Evolutionary conservation across 495 filamentous ascomycete genomes (phyloP).

Genomic region (Evansstolkia leycettana): DNA sequence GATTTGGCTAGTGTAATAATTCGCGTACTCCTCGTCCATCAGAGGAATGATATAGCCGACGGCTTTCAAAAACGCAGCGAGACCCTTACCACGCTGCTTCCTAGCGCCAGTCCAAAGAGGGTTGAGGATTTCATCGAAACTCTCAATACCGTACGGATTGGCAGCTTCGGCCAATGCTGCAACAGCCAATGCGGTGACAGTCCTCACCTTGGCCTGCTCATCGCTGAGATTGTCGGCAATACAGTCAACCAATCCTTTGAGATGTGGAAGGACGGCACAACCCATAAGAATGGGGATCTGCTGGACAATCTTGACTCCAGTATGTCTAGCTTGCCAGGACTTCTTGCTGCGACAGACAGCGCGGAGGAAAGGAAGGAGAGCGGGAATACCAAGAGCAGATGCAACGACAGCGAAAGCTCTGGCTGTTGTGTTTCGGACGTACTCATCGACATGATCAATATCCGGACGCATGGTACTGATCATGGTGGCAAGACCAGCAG

Average conservation of each 20-base stretch:
- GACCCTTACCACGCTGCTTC: conserved; percentile 91
- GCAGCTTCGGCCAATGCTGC: conserved; percentile 93
- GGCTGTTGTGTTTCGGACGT: conserved; percentile 98
- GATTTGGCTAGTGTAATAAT: conserved; percentile 97
- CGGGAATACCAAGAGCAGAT: conserved; percentile 90
- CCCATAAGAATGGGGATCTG: conserved; percentile 99
- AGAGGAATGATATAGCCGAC: conserved; percentile 97
- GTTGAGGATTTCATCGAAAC: conserved; percentile 94
- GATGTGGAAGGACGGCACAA: conserved; percentile 88
- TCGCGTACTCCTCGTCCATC: conserved; percentile 99
- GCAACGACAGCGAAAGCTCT: conserved; percentile 96
- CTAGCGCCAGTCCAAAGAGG: conserved; percentile 92
- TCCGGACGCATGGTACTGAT: conserved; percentile 98
- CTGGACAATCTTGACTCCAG: conserved; percentile 98
- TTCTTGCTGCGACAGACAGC: conserved; percentile 97
- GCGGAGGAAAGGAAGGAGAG: conserved; percentile 85
- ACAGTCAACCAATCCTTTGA: conserved; percentile 93
- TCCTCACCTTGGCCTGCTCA: conserved; percentile 94
- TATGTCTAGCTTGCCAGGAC: conserved; percentile 97
- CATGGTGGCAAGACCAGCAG: conserved; percentile 96
- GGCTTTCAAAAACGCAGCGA: conserved; percentile 93
- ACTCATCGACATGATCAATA: conserved; percentile 97
- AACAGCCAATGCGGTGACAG: conserved; percentile 89
- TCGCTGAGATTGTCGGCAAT: conserved; percentile 93
- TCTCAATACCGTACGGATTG: conserved; percentile 97